phyloP scores from a whole-genome alignment of 2,329 filamentous ascomycete species.

The Trichoderma sp. region DNA sequence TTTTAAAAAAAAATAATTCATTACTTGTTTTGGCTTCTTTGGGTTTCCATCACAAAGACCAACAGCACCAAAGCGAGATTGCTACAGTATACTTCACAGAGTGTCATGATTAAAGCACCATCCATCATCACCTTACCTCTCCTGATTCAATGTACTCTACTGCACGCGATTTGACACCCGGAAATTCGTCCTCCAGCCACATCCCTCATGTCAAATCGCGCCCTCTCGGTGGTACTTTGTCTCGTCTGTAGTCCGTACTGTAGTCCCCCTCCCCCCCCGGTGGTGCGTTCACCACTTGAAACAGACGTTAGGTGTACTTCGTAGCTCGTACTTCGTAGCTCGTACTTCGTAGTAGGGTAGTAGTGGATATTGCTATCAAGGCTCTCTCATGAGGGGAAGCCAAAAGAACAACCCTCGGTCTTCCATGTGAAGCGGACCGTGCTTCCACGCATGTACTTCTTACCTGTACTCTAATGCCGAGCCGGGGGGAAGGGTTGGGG shows the following conservation, averaged over 20 bases:
- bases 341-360: not conserved
- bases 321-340: not conserved
- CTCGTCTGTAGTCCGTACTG: not conserved
- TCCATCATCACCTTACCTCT: not conserved
- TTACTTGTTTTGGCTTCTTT: too few relatives aligned
- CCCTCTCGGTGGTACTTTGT: not conserved
- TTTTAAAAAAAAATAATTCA: too few relatives aligned
- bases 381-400: not conserved
- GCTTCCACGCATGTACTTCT: constrained; percentile 23
- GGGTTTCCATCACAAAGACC: not conserved
- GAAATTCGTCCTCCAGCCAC: not conserved
- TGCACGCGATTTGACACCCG: not conserved
- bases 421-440: constrained; percentile 28
- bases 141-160: not conserved
- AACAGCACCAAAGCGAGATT: not conserved
- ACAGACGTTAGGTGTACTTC: not conserved
- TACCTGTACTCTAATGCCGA: constrained; percentile 21
- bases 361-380: not conserved
- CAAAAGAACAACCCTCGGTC: constrained; percentile 21
- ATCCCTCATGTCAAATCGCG: not conserved
- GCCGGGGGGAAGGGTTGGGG: constrained; percentile 12
- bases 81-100: not conserved
- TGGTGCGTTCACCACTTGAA: not conserved
- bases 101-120: not conserved
- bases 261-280: too few relatives aligned